Evolutionary conservation across 1,139 yeast species (phyloP).

Genomic region (Hemisphaericaspora lyxosophila): DNA sequence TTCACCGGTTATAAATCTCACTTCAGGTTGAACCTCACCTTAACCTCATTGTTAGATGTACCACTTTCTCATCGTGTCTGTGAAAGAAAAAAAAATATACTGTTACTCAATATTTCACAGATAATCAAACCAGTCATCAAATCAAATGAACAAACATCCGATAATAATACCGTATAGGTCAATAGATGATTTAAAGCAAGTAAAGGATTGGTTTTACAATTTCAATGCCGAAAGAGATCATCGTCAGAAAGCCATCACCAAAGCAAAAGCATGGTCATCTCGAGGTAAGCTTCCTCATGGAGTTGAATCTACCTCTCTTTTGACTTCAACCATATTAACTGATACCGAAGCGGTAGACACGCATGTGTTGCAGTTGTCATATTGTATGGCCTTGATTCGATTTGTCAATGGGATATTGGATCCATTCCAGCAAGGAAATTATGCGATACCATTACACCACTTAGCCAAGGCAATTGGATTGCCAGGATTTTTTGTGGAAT

Average conservation of each 20-base stretch:
- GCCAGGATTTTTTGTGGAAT: slow-evolving; percentile 84
- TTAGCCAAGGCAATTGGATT: slow-evolving; percentile 69
- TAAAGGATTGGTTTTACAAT: slow-evolving; percentile 61
- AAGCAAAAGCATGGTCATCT: slow-evolving; percentile 46
- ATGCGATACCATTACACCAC: slow-evolving; percentile 74
- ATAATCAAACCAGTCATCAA: neutral
- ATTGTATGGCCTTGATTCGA: slow-evolving; percentile 76
- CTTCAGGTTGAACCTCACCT: no score
- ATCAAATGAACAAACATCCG: slow-evolving; percentile 29
- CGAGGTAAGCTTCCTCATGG: slow-evolving; percentile 49
- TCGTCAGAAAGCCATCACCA: slow-evolving; percentile 34
- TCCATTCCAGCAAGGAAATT: slow-evolving; percentile 76
- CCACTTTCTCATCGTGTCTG: neutral
- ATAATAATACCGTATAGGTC: slow-evolving; percentile 58
- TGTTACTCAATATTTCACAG: neutral
- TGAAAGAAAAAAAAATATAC: neutral
- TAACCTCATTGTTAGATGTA: no score
- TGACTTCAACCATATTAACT: slow-evolving; percentile 54
- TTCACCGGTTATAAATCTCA: no score
- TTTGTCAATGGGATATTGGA: slow-evolving; percentile 93
- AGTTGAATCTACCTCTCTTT: slow-evolving; percentile 55
- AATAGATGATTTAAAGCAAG: slow-evolving; percentile 47
- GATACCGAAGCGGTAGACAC: slow-evolving; percentile 19
- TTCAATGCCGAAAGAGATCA: slow-evolving; percentile 24
- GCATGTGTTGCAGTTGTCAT: slow-evolving; percentile 46